A percentile compares a stretch with the other conserved stretches of the same genome.
Conservation (phyloP, 108 stramenopile species). For the Skeletonema tropicum region DNA sequence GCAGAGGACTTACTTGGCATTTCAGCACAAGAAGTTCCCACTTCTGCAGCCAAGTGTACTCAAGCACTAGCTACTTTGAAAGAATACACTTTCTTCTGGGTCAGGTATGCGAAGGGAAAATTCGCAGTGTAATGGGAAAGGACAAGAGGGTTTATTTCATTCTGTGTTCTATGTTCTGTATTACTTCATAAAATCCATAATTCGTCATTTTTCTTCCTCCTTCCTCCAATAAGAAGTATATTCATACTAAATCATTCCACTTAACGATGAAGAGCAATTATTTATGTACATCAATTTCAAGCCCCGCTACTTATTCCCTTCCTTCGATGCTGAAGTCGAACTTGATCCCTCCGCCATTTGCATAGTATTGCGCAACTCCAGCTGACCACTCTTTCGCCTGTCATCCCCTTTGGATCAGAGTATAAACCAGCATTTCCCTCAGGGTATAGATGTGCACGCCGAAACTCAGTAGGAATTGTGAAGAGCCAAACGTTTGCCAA, state of each 20-base stretch:
- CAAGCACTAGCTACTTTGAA: slow-evolving; percentile 29
- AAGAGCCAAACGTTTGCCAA: slow-evolving; percentile 48
- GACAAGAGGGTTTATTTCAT: slow-evolving; percentile 40
- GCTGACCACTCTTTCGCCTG: slow-evolving; percentile 23
- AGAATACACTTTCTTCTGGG: slow-evolving; percentile 23
- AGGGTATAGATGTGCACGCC: slow-evolving; percentile 45
- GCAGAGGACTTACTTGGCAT: slow-evolving; percentile 51
- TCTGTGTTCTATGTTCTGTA: slow-evolving; percentile 29
- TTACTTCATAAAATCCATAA: slow-evolving; percentile 11
- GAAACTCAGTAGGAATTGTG: slow-evolving; percentile 54
- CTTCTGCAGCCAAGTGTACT: neutral
- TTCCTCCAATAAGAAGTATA: too few relatives aligned
- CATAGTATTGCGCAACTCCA: slow-evolving; percentile 50
- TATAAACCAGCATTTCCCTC: neutral
- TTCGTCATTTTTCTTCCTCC: neutral
- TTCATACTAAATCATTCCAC: too few relatives aligned
- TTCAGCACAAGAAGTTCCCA: slow-evolving; percentile 26
- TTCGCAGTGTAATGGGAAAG: slow-evolving; percentile 35
- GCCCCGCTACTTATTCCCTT: neutral
- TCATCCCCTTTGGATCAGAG: slow-evolving; percentile 22
- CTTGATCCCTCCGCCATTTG: slow-evolving; percentile 50
- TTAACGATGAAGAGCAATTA: too few relatives aligned
- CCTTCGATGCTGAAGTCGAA: slow-evolving; percentile 54
- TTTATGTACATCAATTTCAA: neutral
- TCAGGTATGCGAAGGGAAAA: slow-evolving; percentile 29